Conservation (phyloP, 371 early-diverging fungal species). For the Fennellomyces sp. region DNA sequence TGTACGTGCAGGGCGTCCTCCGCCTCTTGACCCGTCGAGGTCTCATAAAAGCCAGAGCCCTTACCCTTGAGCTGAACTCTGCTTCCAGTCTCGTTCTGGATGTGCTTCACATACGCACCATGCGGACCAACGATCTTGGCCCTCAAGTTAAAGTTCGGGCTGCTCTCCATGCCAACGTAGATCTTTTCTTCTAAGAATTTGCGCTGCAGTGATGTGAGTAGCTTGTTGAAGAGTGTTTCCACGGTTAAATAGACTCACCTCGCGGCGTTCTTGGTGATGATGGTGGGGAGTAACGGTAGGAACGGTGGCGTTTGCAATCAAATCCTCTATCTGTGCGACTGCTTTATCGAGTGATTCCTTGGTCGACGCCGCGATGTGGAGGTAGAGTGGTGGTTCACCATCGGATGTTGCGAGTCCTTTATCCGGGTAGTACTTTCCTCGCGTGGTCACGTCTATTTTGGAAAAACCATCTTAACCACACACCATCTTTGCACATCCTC, state of each 20-base stretch:
- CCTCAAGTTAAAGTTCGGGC: slow-evolving; percentile 75
- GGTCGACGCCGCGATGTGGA: slow-evolving; percentile 72
- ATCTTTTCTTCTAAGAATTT: slow-evolving; percentile 68
- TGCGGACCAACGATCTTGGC: slow-evolving; percentile 88
- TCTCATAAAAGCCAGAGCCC: slow-evolving; percentile 85
- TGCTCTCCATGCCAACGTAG: slow-evolving; percentile 71
- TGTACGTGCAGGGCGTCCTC: slow-evolving; percentile 83
- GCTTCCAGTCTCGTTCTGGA: slow-evolving; percentile 79
- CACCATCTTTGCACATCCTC: neutral
- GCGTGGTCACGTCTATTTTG: slow-evolving; percentile 71
- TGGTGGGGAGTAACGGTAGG: slow-evolving; percentile 24
- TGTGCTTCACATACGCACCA: slow-evolving; percentile 87
- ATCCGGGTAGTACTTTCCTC: slow-evolving; percentile 84
- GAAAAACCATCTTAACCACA: neutral
- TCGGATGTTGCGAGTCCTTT: slow-evolving; percentile 69
- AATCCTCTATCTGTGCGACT: slow-evolving; percentile 67
- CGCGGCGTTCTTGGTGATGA: slow-evolving; percentile 2
- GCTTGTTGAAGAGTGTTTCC: neutral
- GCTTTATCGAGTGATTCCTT: slow-evolving; percentile 76
- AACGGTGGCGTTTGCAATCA: slow-evolving; percentile 59
- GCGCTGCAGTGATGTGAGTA: slow-evolving; percentile 21
- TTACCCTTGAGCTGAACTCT: slow-evolving; percentile 80
- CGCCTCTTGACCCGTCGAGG: slow-evolving; percentile 66
- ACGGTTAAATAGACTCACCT: neutral
- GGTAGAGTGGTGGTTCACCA: slow-evolving; percentile 77